Conservation (phyloP, 2,329 filamentous ascomycete species). For the Penicillium freii region DNA sequence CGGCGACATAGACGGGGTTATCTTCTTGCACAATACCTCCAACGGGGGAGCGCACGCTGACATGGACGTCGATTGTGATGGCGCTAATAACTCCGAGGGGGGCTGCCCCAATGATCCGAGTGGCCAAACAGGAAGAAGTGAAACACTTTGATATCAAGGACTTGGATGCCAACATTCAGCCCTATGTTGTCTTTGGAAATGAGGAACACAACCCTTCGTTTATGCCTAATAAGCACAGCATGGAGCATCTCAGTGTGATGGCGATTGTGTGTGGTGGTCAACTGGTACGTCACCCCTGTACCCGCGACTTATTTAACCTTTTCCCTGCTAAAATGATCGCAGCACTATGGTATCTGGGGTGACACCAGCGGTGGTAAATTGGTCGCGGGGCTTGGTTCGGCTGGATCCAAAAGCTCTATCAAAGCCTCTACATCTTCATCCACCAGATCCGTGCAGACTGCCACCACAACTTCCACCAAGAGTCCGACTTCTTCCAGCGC, state of each 20-base stretch:
- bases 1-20: slow-evolving; percentile 47
- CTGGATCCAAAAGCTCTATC: background rate
- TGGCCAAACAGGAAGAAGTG: slow-evolving; percentile 37
- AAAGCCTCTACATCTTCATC: background rate
- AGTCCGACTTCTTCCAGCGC: background rate
- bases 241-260: slow-evolving; percentile 55
- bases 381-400: slow-evolving; percentile 32
- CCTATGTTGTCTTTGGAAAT: slow-evolving; percentile 57
- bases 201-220: slow-evolving; percentile 32
- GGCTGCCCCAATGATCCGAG: slow-evolving; percentile 48
- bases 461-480: background rate
- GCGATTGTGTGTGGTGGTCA: slow-evolving; percentile 55
- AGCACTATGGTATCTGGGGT: slow-evolving; percentile 58
- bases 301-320: slow-evolving; percentile 34
- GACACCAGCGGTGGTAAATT: slow-evolving; percentile 59
- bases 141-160: slow-evolving; percentile 41
- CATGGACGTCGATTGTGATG: slow-evolving; percentile 62
- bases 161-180: slow-evolving; percentile 52
- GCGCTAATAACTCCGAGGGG: slow-evolving; percentile 46
- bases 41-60: slow-evolving; percentile 43
- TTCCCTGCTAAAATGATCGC: background rate
- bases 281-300: slow-evolving; percentile 36
- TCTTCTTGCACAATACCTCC: slow-evolving; percentile 50
- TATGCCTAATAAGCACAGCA: slow-evolving; percentile 42
- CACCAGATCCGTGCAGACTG: background rate